Base-by-base conservation (phyloP, 768 basidiomycete genomes). In the Epithele typhae region DNA sequence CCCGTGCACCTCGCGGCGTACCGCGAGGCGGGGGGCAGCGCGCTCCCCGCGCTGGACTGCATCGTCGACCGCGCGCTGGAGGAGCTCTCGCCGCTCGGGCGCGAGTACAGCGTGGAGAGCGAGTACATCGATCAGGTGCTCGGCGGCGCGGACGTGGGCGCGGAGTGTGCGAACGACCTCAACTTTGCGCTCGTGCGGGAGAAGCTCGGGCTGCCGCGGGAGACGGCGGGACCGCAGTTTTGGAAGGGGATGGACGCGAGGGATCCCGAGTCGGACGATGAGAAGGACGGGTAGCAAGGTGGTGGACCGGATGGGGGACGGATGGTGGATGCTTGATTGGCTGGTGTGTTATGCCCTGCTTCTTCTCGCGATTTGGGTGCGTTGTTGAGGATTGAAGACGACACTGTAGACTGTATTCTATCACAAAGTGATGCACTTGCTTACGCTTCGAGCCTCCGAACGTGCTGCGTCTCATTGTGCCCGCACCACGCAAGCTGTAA, bases 21-120 rank as follows among this genome's bases (percentile, higher is more conserved):
- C 43, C 51, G 64, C 36, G 34, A 42, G 25, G 58, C 57, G 15
- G 66, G 66, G 17, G 66, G 66, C 7, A 46, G 48, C 33, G 48
- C 59, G 23, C 59, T 52, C 44, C 60, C 58, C 49, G 64, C 56
- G 17, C 59, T 64, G 14, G 64, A 66, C 50, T 60, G 60, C 35
- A 48, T 64, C 25, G 60, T 59, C 18, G 49, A 61, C 42, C 49
- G 51, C 18, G 63, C 61, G 19, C 35, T 44, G 30, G 55, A 60
- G 17, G 57, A 63, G 53, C 51, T 48, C 32, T 64, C 62, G 11
- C 51, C 57, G 12, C 52, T 56, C n/a, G 64, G 62, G 8, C 54
- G 57, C 24, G 49, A 54, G 19, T 52, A 47, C 40, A 54, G 59
- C 40, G 47, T 49, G 11, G 52, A 57, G n/a, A 35, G 49, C 10